Conservation (phyloP, 148 eudicot species). For the Rhododendron molle region DNA sequence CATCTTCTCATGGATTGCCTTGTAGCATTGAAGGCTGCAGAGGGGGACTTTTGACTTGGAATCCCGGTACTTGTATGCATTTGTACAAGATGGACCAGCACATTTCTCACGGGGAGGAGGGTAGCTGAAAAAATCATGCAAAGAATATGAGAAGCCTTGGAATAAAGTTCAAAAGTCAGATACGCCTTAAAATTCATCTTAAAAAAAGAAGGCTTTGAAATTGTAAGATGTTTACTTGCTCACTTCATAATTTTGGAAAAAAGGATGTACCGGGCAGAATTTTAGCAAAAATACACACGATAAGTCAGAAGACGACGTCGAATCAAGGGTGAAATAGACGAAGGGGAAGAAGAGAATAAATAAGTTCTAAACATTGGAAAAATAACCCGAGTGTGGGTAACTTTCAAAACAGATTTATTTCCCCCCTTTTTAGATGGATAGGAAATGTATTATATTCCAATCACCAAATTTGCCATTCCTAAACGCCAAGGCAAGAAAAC, state of each 20-base stretch:
- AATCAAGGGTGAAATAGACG: neutral
- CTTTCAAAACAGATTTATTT: neutral
- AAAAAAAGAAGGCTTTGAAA: neutral
- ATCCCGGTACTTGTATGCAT: slow-evolving; percentile 66
- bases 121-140: slow-evolving; percentile 33
- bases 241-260: neutral
- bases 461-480: neutral
- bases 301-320: neutral
- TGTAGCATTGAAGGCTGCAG: slow-evolving; percentile 70
- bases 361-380: neutral
- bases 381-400: neutral
- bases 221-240: neutral
- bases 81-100: slow-evolving; percentile 61
- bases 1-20: slow-evolving; percentile 40
- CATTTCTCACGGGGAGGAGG: slow-evolving; percentile 67
- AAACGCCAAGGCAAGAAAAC: neutral
- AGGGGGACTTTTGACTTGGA: slow-evolving; percentile 63
- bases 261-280: neutral
- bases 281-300: neutral
- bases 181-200: neutral
- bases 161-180: neutral
- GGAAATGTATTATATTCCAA: neutral
- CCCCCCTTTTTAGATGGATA: neutral
- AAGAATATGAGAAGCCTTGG: neutral
- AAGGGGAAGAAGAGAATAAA: neutral